Evolutionary conservation across 805 yeast genomes (phyloP).

Genomic region (Tetrapisispora namnaoensis): DNA sequence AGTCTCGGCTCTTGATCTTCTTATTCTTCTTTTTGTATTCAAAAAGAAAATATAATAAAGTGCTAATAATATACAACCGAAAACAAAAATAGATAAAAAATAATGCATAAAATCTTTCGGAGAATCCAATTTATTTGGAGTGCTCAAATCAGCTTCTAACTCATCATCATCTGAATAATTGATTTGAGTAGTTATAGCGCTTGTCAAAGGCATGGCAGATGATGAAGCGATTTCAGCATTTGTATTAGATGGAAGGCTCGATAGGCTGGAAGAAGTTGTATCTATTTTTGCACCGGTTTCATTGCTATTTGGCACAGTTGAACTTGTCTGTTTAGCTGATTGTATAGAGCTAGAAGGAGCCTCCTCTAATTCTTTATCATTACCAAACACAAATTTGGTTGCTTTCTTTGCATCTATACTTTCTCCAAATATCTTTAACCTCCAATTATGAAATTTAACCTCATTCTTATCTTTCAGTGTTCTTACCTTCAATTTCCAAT

Average conservation of each 20-base stretch:
- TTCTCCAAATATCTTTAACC: conserved; percentile 75
- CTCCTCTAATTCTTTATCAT: conserved; percentile 16
- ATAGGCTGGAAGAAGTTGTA: background rate
- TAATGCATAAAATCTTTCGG: conserved; percentile 48
- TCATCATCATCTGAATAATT: conserved; percentile 5
- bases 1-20: conserved; percentile 57
- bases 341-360: conserved; percentile 3
- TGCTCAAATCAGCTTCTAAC: conserved; percentile 12
- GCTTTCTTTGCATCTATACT: conserved; percentile 55
- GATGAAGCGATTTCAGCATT: background rate
- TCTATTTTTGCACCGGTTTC: background rate
- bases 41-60: conserved; percentile 38
- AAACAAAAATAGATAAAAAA: conserved; percentile 45
- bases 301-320: background rate
- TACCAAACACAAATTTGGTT: conserved; percentile 40
- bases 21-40: conserved; percentile 33
- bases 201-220: background rate
- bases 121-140: conserved; percentile 29
- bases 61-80: conserved; percentile 45
- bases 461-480: conserved; percentile 33
- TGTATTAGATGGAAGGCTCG: background rate
- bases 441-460: conserved; percentile 55
- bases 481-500: conserved; percentile 67
- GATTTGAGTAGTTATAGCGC: background rate
- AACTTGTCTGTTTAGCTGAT: background rate